Base-by-base conservation (phyloP, 805 yeast species). In the Metschnikowia colocasiae region DNA sequence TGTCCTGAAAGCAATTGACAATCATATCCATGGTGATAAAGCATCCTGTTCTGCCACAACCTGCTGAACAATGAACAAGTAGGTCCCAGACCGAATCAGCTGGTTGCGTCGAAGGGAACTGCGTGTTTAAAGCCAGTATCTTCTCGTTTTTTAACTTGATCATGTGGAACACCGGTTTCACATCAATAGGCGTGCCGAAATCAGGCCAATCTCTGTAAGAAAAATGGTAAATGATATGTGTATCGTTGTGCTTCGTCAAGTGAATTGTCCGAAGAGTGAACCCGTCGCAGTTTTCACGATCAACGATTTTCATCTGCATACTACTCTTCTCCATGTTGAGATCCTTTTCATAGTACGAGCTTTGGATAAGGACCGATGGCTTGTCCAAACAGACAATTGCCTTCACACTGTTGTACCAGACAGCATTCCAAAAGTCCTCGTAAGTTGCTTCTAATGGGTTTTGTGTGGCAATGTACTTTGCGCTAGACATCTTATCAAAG, bases 41-140 rank as follows among this genome's bases (percentile, higher is more conserved):
- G 10, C 79, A 73, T 6, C 82, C 82, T 0, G 83, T 76, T 52
- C 83, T 66, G 10, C 83, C 83, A 51, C 82, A 80, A 0, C 83
- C 83, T 0, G 83, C 83, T 1, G 82, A 77, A 52, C 83, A 79
- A 58, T 79, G 83, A 6, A 76, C 80, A 26, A 77, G 54, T 4
- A 59, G 45, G 13, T 54, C 59, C 58, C 58, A 54, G 1, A 50
- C 35, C 16, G 51, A 48, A 23, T 43, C 15, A 3, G 41, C 19
- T 15, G 48, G 40, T 15, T 41, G 40, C 19, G 18, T 31, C 3
- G 32, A 30, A 7, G 42, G 25, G 2, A 22, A 19, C 23, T 49
- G 47, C n/a, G 15, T 45, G 2, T 7, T 16, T 16, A 60, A 43
- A 10, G 37, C 32, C 15, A 47, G 34, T 25, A 62, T 50, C 31